Evolutionary conservation across 164 flowering plant species (phyloP), one percentile per base, ranked within the genome.

Genomic region (Tetracentron sinense): DNA sequence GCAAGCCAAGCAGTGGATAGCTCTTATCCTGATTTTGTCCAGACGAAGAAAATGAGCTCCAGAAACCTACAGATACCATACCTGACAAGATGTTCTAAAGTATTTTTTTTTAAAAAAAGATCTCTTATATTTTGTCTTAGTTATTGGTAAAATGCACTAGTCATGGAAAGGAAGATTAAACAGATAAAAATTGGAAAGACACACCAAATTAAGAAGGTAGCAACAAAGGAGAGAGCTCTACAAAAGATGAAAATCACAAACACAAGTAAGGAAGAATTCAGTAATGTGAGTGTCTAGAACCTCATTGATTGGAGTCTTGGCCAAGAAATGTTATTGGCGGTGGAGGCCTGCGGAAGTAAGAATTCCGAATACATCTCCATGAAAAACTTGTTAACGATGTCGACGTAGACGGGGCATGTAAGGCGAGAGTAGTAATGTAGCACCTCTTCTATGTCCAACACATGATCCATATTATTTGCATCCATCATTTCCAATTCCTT

Each of bases 321-420:
- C 14, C 44, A 8, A 38, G 46, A 42, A n/a, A 30, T 17, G 35
- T 21, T 31, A 31, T 22, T 20, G 6, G 17, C 16, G 0, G n/a
- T 5, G 12, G 64, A 16, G 1, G 57, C 16, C 35, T 29, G 65
- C 0, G 71, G 62, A 26, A 15, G 19, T 22, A 71, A 63, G 67
- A 68, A 61, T n/a, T 88, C 95, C 0, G 81, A 46, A 54, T 69
- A 81, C 60, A 83, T 75, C n/a, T 89, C 82, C 64, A 74, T 69
- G 79, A 87, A 83, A 67, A 84, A 92, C 70, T 72, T 78, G 68
- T 92, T 88, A n/a, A 92, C 83, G n/a, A 92, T 84, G 56, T 87
- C 90, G 20, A 83, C 59, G 58, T 89, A 92, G 31, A 75, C 75
- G 1, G 97, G 94, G 63, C 89, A 84, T 8, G 81, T 86, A 8